Base-by-base conservation (phyloP, 495 filamentous ascomycete species). In the Trichoderma parareesei region DNA sequence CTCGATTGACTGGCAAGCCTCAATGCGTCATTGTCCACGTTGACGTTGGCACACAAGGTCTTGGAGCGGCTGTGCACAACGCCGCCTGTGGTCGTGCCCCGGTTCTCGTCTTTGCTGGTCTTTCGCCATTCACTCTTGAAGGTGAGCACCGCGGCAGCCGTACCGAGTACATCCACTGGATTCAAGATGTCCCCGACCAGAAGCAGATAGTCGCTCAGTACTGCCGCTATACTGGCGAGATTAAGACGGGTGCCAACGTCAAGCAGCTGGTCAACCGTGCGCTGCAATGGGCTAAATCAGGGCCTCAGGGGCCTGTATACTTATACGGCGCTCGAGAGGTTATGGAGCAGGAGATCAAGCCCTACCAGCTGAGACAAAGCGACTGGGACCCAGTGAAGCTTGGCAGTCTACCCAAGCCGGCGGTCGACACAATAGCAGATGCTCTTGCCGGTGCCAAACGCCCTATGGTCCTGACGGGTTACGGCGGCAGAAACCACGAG, bases 151-250 rank as follows among this genome's bases (percentile, higher is more conserved):
- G 90, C 27, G 93, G 93, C 2, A 90, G 86, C 4, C 82, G 93
- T 49, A 96, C 92, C 0, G 93, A 97, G 75, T 97, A 93, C 72
- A 98, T 97, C 70, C 93, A 98, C 71, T 98, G 93, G 90, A 93
- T 97, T 48, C 93, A 98, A 71, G 91, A 98, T 76, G 91, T 97
- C 7, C 93, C 93, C 1, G 92, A 98, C 67, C 93, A 98, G 76
- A 92, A 91, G 72, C 87, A 89, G 73, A 97, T 98, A 66, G 81
- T 98, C 13, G 83, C 83, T 3, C 93, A 98, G 75, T 98, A 98
- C 73, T 97, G 93, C 72, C 85, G 93, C n/a, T 98, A 97, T 72
- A 78, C 88, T 0, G 92, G 81, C 1, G 93, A 98, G 74, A 85
- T 98, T 71, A 97, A 96, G 75, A 89, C 89, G 6, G 93, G 92